A percentile compares a stretch with the other conserved stretches of the same genome.
phyloP scores from a whole-genome alignment of 192 early-diverging fungal species.

The Podila epigama region DNA sequence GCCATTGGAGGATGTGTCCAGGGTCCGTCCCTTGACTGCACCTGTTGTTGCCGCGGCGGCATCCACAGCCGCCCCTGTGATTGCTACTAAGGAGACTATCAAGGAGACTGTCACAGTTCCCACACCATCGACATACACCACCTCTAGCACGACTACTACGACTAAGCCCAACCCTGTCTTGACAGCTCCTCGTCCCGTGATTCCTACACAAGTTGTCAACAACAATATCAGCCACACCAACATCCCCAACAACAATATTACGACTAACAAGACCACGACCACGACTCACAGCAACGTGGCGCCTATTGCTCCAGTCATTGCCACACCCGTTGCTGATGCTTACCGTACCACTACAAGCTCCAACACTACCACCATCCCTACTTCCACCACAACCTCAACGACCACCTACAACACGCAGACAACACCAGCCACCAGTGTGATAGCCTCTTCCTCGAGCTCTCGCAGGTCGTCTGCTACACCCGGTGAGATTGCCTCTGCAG shows the following conservation, averaged over 20 bases:
- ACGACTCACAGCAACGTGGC: neutral
- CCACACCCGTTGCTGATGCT: neutral
- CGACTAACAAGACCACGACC: conserved; percentile 1
- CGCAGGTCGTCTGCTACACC: neutral
- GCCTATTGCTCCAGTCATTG: neutral
- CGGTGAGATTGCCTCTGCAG: neutral
- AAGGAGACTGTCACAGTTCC: neutral
- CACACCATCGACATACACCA: neutral
- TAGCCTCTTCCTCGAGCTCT: neutral
- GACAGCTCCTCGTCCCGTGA: neutral
- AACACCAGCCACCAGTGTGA: neutral
- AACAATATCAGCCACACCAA: no score
- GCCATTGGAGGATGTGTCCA: conserved; percentile 4
- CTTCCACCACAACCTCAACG: neutral
- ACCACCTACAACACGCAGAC: neutral
- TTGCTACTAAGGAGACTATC: neutral
- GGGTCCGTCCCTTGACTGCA: neutral
- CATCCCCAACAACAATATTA: no score
- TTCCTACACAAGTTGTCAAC: neutral
- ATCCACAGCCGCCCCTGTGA: neutral
- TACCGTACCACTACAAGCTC: neutral
- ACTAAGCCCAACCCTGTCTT: neutral
- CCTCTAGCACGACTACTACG: neutral
- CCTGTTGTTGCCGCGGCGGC: neutral
- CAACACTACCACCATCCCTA: neutral